A percentile compares a stretch with the other conserved stretches of the same genome.
These are phyloP conservation scores for Mollisiaceae sp. DNA, from an alignment of 2,329 filamentous ascomycete species.

Conservation along the genomic window DNA sequence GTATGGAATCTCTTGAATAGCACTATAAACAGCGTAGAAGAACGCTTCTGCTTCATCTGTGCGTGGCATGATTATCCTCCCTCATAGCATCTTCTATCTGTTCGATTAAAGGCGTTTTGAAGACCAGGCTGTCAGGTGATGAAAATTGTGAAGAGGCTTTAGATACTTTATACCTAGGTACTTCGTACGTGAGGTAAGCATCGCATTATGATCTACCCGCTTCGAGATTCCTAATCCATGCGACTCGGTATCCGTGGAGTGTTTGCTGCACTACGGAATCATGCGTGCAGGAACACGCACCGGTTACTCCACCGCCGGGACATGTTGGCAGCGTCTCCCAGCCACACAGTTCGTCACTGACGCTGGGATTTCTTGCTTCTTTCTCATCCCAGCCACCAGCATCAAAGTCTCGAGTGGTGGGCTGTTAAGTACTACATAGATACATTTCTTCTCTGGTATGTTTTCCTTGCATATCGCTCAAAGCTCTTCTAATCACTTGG, in stretches of 20 bases:
- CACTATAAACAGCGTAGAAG: conserved; percentile 78
- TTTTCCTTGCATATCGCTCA: not conserved
- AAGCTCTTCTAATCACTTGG: not conserved
- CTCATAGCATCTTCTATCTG: not conserved
- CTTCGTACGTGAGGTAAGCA: too few relatives aligned
- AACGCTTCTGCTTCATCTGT: conserved; percentile 78
- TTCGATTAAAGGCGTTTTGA: not conserved
- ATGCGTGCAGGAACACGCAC: not conserved
- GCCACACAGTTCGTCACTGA: conserved; percentile 17
- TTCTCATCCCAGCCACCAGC: conserved; percentile 19
- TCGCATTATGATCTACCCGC: conserved; percentile 2
- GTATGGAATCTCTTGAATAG: conserved; percentile 81
- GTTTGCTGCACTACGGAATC: conserved; percentile 7
- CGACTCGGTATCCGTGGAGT: not conserved
- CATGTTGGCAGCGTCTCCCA: conserved; percentile 16
- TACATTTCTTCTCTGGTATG: conserved; percentile 1
- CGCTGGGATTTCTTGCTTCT: conserved; percentile 6
- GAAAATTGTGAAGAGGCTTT: not conserved
- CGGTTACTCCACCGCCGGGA: conserved; percentile 10
- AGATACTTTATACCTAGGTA: too few relatives aligned
- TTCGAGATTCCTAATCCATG: not conserved
- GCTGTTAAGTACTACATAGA: too few relatives aligned
- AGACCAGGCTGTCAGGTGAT: not conserved
- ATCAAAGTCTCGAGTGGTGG: not conserved
- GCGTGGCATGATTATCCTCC: conserved; percentile 60